Evolutionary conservation across 2,329 filamentous ascomycete species (phyloP).

Genomic region (Cordyceps tenuipes): DNA sequence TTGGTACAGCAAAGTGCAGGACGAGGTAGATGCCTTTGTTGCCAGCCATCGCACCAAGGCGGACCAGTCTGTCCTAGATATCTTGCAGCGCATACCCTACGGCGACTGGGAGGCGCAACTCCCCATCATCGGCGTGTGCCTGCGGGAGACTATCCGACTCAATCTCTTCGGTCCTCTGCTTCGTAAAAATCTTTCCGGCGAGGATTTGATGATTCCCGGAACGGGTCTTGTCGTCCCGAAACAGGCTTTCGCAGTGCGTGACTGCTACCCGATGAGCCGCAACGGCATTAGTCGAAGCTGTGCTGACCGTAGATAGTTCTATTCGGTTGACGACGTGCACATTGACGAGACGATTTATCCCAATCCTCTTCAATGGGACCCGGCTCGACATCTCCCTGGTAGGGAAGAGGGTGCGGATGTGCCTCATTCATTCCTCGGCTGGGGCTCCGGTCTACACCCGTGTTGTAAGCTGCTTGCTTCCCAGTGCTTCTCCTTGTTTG

Average conservation of each 20-base stretch:
- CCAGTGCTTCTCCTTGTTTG: background rate
- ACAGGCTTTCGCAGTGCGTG: constrained; percentile 33
- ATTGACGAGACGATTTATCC: constrained; percentile 39
- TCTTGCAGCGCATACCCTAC: constrained; percentile 36
- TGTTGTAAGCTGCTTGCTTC: constrained; percentile 21
- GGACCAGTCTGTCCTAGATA: constrained; percentile 24
- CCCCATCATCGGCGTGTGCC: constrained; percentile 40
- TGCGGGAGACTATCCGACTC: constrained; percentile 46
- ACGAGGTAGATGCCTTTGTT: constrained; percentile 39
- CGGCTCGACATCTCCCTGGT: constrained; percentile 36
- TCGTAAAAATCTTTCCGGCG: constrained; percentile 40
- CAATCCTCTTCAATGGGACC: constrained; percentile 42
- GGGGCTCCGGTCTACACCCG: constrained; percentile 28
- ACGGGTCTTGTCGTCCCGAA: constrained; percentile 41
- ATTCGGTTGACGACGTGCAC: constrained; percentile 39
- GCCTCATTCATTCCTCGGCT: constrained; percentile 24
- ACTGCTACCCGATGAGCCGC: background rate
- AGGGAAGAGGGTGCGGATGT: constrained; percentile 35
- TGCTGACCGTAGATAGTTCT: constrained; percentile 20
- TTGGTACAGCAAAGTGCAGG: constrained; percentile 36
- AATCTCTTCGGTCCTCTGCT: constrained; percentile 39
- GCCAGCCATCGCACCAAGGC: constrained; percentile 30
- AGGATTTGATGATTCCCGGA: constrained; percentile 34
- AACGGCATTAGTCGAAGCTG: background rate
- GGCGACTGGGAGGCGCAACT: constrained; percentile 50